These are phyloP conservation scores for Nemania sp. DNA, from an alignment of 2,329 filamentous ascomycete genomes.

Conservation along the genomic window DNA sequence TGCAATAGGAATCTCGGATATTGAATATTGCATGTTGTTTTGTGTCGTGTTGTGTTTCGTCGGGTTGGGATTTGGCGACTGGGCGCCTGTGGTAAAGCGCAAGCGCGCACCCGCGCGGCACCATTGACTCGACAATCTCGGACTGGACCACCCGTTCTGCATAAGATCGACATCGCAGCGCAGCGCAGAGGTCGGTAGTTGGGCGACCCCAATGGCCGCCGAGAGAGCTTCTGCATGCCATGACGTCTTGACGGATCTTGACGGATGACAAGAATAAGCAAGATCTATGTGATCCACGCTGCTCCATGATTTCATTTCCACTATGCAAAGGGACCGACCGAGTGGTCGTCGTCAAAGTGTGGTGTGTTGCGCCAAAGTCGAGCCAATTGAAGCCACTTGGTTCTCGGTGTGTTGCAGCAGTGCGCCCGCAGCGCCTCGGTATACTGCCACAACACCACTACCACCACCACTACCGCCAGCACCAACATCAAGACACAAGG, in stretches of 20 bases:
- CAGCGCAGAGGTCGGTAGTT: conserved; percentile 20
- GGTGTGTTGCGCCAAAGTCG: conserved; percentile 24
- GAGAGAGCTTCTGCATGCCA: conserved; percentile 6
- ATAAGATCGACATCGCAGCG: conserved; percentile 33
- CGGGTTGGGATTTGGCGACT: conserved; percentile 16
- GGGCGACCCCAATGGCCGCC: conserved; percentile 19
- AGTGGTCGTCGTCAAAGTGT: conserved; percentile 33
- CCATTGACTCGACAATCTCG: conserved; percentile 21
- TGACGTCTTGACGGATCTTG: conserved; percentile 17
- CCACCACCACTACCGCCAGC: neutral
- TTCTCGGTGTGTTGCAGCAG: conserved; percentile 35
- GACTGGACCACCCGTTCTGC: conserved; percentile 16
- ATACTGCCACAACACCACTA: conserved; percentile 17
- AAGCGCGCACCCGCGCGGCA: conserved; percentile 37
- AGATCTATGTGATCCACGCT: conserved; percentile 5
- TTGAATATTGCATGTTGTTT: neutral
- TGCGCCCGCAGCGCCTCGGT: conserved; percentile 28
- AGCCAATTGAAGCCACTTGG: conserved; percentile 25
- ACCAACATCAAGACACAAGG: conserved; percentile 20
- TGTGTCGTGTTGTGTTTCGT: too few relatives aligned
- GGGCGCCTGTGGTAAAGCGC: conserved; percentile 14
- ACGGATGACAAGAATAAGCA: conserved; percentile 12
- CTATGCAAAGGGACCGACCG: conserved; percentile 32
- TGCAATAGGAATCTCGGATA: neutral
- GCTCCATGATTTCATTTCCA: conserved; percentile 34